Percentiles rank a stretch among this genome's conserved stretches.
Conservation (phyloP, 2,329 filamentous ascomycete genomes). For the Nothophoma quercina region DNA sequence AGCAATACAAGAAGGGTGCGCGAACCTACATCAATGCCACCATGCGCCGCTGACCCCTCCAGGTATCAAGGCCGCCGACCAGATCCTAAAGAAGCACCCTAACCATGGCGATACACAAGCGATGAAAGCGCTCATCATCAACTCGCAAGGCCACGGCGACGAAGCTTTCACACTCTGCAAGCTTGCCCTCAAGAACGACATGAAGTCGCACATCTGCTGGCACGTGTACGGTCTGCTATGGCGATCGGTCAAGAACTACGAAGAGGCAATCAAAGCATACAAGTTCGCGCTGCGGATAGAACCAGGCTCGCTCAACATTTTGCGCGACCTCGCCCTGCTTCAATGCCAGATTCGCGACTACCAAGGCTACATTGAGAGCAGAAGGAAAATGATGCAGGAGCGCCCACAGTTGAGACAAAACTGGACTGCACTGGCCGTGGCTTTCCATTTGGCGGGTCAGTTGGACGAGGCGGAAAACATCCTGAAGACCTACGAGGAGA, state of each 20-base stretch:
- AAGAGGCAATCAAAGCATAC: slow-evolving; percentile 99
- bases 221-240: slow-evolving; percentile 97
- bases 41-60: slow-evolving; percentile 32
- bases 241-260: slow-evolving; percentile 94
- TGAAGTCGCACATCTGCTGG: slow-evolving; percentile 99
- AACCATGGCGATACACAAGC: slow-evolving; percentile 98
- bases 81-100: slow-evolving; percentile 92
- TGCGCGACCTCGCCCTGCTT: slow-evolving; percentile 88
- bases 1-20: slow-evolving; percentile 90
- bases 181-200: slow-evolving; percentile 89
- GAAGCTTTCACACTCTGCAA: slow-evolving; percentile 95
- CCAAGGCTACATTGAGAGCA: slow-evolving; percentile 88
- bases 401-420: slow-evolving; percentile 84
- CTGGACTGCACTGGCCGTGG: slow-evolving; percentile 97
- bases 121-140: slow-evolving; percentile 98
- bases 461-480: slow-evolving; percentile 87
- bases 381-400: slow-evolving; percentile 85
- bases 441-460: slow-evolving; percentile 89
- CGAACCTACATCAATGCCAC: slow-evolving; percentile 12
- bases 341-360: slow-evolving; percentile 98
- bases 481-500: slow-evolving; percentile 90
- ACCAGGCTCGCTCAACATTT: slow-evolving; percentile 92
- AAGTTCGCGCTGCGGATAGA: slow-evolving; percentile 93
- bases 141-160: slow-evolving; percentile 87
- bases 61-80: slow-evolving; percentile 94